Evolutionary conservation across 352 stramenopile genomes (phyloP), one percentile per base, ranked within the genome.

Genomic region (Phytopythium aichiense): DNA sequence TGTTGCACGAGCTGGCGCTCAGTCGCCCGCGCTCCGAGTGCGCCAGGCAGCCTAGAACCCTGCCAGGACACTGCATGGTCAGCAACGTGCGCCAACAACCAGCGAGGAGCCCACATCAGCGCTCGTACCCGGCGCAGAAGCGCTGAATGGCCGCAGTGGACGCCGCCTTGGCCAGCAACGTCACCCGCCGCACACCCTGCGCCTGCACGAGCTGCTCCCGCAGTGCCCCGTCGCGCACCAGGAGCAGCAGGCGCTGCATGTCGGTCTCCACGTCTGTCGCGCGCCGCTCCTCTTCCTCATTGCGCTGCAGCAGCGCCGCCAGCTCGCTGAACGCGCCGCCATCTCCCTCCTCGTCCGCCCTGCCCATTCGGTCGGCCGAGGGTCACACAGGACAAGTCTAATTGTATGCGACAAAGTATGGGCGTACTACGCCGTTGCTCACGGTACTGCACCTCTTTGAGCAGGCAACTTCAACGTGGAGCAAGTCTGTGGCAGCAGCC

Each of bases 31-130:
- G 67, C 37, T 88, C 81, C 4, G 66, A 79, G 38, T 77, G 72
- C 0, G 78, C 81, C 13, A 92, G 43, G 60, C 88, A 90, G 20
- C 79, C 73, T 0, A 92, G 64, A 30, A 92, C 87, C 0, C 84
- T 92, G 33, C 33, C 18, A 52, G 4, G 35, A 45, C 28, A 56
- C 7, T 16, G 12, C 58, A 49, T 4, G 12, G 38, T 53, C 18
- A 63, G 13, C 50, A 48, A 28, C 22, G 54, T 35, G 22, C 9
- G 50, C 16, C 1, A 1, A 40, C 35, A 7, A 7, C 2, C 35
- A 40, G 35, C 35, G 6, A 40, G 4, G 12, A 43, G 20, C 38
- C 23, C 2, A 20, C n/a, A 15, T 7, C 1, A 37, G 25, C 48
- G 57, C 0, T 53, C 56, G 6, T 68, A 80, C 73, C 67, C 70